Evolutionary conservation across 1,284 basidiomycete genomes (phyloP), one percentile per base, ranked within the genome.

Genomic region (Sparassis latifolia): DNA sequence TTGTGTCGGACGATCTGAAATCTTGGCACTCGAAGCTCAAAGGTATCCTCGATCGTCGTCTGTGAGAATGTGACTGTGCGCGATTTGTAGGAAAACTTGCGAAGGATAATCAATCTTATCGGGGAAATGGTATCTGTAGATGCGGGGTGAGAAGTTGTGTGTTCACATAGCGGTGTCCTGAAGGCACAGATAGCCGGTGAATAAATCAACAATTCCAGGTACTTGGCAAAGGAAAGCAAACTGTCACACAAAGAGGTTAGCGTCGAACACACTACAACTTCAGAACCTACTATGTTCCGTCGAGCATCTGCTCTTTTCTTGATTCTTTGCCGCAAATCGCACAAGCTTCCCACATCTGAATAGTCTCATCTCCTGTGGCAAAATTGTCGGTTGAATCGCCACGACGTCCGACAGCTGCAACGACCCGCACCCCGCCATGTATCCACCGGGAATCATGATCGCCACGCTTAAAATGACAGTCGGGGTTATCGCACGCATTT

Each of bases 161-260:
- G 84, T 35, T 71, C 67, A 56, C 84, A 87, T 1, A 82, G 56
- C 0, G 69, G 43, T 0, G 74, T 71, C 0, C 66, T 60, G 10
- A 79, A 55, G 0, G 56, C 61, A 51, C 69, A 73, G 10, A 84
- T 51, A 1, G 65, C 51, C 0, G 76, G 69, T 0, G 84, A 84
- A 62, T 86, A 86, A 5, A 84, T 61, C 3, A 86, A 66, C 2
- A 86, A 64, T 62, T 87, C 84, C 10, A 86, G 67, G 59, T 76
- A 86, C 62, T 86, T 88, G 6, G 74, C 80, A 55, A 80, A 85
- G 0, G 84, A 86, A 37, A 78, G 61, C 46, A 76, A 58, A 58
- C 73, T 75, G 50, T 35, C 44, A 50, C 42, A 42, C 28, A 20
- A 28, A 44, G 42, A 29, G 33, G 45, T 38, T 29, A 44, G 27